These are phyloP conservation scores for Globisporangium paroecandrum DNA, from an alignment of 352 stramenopile species.

Conservation along the genomic window DNA sequence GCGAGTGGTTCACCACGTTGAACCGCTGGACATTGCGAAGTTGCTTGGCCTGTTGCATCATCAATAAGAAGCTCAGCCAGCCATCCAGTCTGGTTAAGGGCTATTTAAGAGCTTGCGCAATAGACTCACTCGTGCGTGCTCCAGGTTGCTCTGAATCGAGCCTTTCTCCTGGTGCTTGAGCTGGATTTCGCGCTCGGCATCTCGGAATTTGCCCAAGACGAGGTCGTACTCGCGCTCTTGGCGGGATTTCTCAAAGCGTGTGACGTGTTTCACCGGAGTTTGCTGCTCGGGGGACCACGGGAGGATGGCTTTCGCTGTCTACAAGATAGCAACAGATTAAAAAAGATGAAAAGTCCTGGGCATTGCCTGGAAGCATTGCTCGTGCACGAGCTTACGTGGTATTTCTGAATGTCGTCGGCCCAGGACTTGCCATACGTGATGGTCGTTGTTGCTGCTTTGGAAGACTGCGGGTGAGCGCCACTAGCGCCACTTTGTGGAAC, in stretches of 20 bases:
- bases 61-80: neutral
- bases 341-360: neutral
- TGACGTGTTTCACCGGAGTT: slow-evolving; percentile 54
- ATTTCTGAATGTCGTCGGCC: slow-evolving; percentile 57
- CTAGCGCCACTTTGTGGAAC: too few relatives aligned
- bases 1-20: slow-evolving; percentile 64
- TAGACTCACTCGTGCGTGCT: slow-evolving; percentile 34
- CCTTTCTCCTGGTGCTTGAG: slow-evolving; percentile 29
- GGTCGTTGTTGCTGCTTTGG: neutral
- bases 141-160: slow-evolving; percentile 34
- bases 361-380: too few relatives aligned
- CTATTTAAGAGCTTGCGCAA: neutral
- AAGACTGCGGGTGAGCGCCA: neutral
- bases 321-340: neutral
- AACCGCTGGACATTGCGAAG: slow-evolving; percentile 58
- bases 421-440: slow-evolving; percentile 40
- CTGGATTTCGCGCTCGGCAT: slow-evolving; percentile 44
- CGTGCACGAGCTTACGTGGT: slow-evolving; percentile 31
- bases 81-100: neutral
- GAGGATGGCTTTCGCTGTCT: slow-evolving; percentile 59
- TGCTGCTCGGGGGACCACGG: slow-evolving; percentile 62
- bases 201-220: slow-evolving; percentile 60
- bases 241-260: slow-evolving; percentile 62
- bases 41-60: slow-evolving; percentile 43
- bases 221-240: slow-evolving; percentile 72